Evolutionary conservation across 768 basidiomycete genomes (phyloP).

Genomic region (Leccinum incarnatum): DNA sequence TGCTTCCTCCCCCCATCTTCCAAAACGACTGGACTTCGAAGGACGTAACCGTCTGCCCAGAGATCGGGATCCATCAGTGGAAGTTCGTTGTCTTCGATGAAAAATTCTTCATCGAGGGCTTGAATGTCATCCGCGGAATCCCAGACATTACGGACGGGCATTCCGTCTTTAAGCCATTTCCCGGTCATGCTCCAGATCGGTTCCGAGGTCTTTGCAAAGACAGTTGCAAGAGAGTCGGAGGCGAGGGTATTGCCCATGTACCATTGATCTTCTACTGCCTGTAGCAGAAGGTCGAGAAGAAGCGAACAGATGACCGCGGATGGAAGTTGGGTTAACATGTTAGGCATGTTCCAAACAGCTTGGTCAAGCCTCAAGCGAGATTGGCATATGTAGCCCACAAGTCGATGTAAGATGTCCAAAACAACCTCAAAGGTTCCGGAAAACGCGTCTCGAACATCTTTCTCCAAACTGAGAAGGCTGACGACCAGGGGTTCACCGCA

Average conservation of each 20-base stretch:
- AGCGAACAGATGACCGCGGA: constrained; percentile 55
- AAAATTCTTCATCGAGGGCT: constrained; percentile 70
- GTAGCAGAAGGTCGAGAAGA: constrained; percentile 62
- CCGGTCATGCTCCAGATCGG: constrained; percentile 74
- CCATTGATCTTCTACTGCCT: constrained; percentile 53
- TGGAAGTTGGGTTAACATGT: constrained; percentile 38
- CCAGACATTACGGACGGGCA: constrained; percentile 47
- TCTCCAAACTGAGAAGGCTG: constrained; percentile 67
- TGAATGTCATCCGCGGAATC: constrained; percentile 18
- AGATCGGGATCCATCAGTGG: constrained; percentile 69
- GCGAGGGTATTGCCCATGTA: constrained; percentile 57
- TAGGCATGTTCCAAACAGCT: constrained; percentile 41
- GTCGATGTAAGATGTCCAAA: constrained; percentile 43
- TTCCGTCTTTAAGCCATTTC: constrained; percentile 71
- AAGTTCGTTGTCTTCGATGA: constrained; percentile 71
- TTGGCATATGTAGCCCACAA: constrained; percentile 31
- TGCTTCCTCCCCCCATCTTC: constrained; percentile 27
- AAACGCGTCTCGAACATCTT: constrained; percentile 54
- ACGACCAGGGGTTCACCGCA: constrained; percentile 41
- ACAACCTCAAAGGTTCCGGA: constrained; percentile 57
- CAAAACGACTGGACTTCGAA: constrained; percentile 42
- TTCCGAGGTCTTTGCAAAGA: constrained; percentile 62
- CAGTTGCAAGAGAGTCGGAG: constrained; percentile 53
- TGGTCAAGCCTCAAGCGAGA: constrained; percentile 26
- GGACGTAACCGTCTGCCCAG: constrained; percentile 70